Conservation (phyloP, 805 yeast species). For the Cyberlindnera bimundalis region DNA sequence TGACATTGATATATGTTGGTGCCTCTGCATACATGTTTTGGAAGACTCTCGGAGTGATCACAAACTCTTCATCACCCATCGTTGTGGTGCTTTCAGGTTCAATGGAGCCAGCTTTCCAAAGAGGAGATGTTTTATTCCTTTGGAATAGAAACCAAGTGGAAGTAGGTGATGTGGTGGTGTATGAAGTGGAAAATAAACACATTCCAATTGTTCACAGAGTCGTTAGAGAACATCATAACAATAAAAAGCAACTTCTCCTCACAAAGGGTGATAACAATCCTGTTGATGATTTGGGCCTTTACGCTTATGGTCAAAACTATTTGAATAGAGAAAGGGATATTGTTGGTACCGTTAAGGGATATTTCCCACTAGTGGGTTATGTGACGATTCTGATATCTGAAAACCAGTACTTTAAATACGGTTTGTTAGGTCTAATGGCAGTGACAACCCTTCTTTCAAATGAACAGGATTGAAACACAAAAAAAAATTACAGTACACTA, state of each 20-base stretch:
- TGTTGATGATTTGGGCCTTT: slow-evolving; percentile 83
- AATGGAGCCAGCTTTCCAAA: slow-evolving; percentile 99
- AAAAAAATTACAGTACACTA: not conserved
- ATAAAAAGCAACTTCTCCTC: slow-evolving; percentile 60
- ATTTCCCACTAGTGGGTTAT: slow-evolving; percentile 86
- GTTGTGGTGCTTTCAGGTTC: slow-evolving; percentile 97
- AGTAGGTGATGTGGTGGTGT: slow-evolving; percentile 94
- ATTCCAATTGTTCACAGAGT: slow-evolving; percentile 98
- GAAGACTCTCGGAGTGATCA: slow-evolving; percentile 72
- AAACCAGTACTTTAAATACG: slow-evolving; percentile 76
- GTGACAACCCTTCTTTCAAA: slow-evolving; percentile 60
- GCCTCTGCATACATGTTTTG: slow-evolving; percentile 90
- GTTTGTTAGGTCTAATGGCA: slow-evolving; percentile 71
- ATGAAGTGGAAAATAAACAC: slow-evolving; percentile 69
- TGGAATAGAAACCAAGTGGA: slow-evolving; percentile 79
- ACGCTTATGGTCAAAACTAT: slow-evolving; percentile 72
- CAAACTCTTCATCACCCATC: slow-evolving; percentile 87
- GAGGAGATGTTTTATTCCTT: slow-evolving; percentile 89
- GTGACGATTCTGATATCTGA: slow-evolving; percentile 89
- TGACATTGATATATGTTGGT: slow-evolving; percentile 73
- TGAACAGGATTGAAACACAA: slow-evolving; percentile 35
- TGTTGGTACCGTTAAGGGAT: slow-evolving; percentile 89
- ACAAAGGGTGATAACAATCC: slow-evolving; percentile 98
- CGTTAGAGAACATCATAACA: slow-evolving; percentile 70
- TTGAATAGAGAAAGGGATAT: slow-evolving; percentile 74